Base-by-base conservation (phyloP, 495 filamentous ascomycete genomes). In the Aspergillus incahuasiensis region DNA sequence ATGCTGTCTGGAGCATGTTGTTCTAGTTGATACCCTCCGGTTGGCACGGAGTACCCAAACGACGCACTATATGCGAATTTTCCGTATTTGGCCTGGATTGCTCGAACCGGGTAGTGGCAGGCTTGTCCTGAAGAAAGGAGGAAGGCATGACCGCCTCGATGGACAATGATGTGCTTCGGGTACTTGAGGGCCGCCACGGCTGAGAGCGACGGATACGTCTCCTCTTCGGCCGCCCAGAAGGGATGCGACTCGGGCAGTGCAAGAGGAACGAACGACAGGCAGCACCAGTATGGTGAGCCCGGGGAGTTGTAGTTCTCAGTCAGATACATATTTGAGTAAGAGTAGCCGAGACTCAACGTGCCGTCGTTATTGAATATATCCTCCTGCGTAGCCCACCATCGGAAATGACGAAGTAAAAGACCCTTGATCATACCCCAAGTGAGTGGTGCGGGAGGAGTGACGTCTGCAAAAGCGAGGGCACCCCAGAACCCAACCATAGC, bases 401-500 rank as follows among this genome's bases (percentile, higher is more conserved):
- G 75, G 20, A 92, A 73, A 63, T 91, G 83, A 22, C 88, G 78
- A 30, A 92, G 68, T 20, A 90, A 73, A 9, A 92, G 76, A 1
- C 88, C 88, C 63, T 88, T 88, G 18, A 91, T 83, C 47, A 90
- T 84, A 16, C 88, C 87, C 85, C 85, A 89, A 16, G 83, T 86
- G 42, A 91, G 68, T 0, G 86, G 86, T 0, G 76, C 76, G 4
- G 88, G 86, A 13, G 89, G 77, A 38, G 88, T 84, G 47, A 90
- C 82, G 55, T 84, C 83, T 1, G 87, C 88, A 61, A 88, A 90
- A 3, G 83, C 88, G 25, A 90, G 66, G 7, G 87, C 84, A 21
- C 86, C 86, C 87, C 87, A 92, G 72, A 91, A 91, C 8, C 81
- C 86, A 8, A 83, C 84, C 86, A 91, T 91, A 25, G 87, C 88